Percentiles rank a stretch among this genome's conserved stretches.
Evolutionary conservation across 139 green algal species (phyloP).

Genomic region (Pedinophyceae sp.): DNA sequence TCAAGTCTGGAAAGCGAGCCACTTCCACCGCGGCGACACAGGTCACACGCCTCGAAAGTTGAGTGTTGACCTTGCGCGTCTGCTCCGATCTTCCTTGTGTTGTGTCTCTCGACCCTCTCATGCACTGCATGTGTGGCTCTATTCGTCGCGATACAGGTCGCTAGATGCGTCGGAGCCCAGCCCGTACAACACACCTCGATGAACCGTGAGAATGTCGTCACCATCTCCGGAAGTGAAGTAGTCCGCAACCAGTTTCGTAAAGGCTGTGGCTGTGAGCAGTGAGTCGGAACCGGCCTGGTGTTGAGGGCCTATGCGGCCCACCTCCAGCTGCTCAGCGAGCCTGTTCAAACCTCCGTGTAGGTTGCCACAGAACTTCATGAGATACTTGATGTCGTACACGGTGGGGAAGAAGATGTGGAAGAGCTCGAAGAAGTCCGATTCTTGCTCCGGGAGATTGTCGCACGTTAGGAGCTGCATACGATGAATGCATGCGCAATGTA

Average conservation of each 20-base stretch:
- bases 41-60: too few relatives aligned
- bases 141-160: background rate
- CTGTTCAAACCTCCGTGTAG: constrained; percentile 94
- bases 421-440: constrained; percentile 5
- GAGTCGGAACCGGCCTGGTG: constrained; percentile 77
- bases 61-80: too few relatives aligned
- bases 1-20: too few relatives aligned
- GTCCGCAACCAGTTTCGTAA: constrained; percentile 74
- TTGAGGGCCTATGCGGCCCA: constrained; percentile 81
- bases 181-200: constrained; percentile 82
- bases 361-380: constrained; percentile 90
- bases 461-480: constrained; percentile 11
- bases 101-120: too few relatives aligned
- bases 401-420: constrained; percentile 82
- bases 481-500: too few relatives aligned
- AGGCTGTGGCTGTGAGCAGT: constrained; percentile 76
- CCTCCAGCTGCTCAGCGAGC: constrained; percentile 84
- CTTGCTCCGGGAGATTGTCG: background rate
- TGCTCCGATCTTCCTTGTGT: too few relatives aligned
- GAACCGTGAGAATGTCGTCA: constrained; percentile 37
- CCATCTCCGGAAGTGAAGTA: constrained; percentile 78
- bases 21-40: too few relatives aligned
- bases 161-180: constrained; percentile 52
- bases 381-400: constrained; percentile 97
- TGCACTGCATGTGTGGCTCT: too few relatives aligned